A percentile compares a stretch with the other conserved stretches of the same genome.
Evolutionary conservation across 768 basidiomycete genomes (phyloP).

Genomic region (Boletus rubescentipes): DNA sequence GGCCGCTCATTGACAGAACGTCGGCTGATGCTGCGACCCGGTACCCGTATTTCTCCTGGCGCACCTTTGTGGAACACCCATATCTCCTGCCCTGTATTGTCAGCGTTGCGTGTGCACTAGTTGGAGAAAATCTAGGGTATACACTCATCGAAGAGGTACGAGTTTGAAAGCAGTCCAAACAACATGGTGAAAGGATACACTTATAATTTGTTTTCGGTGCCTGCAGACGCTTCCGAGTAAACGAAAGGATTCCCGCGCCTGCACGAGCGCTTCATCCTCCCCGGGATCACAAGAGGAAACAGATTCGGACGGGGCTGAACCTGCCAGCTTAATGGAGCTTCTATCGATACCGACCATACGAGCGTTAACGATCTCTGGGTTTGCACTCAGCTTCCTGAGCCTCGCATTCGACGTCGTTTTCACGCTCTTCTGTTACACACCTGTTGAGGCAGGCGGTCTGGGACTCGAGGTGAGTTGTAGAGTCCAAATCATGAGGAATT

Average conservation of each 20-base stretch:
- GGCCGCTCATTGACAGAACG: constrained; percentile 21
- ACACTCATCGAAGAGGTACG: constrained; percentile 23
- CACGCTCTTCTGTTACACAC: constrained; percentile 64
- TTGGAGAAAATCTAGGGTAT: constrained; percentile 15
- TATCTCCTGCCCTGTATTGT: constrained; percentile 19
- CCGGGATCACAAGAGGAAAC: background rate
- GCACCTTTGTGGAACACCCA: constrained; percentile 11
- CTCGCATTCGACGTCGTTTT: constrained; percentile 64
- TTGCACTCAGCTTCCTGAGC: constrained; percentile 49
- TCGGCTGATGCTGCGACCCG: constrained; percentile 16
- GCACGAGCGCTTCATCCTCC: background rate
- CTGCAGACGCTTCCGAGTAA: constrained; percentile 19
- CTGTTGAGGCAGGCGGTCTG: constrained; percentile 54
- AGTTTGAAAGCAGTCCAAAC: background rate
- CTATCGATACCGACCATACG: constrained; percentile 52
- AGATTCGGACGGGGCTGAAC: constrained; percentile 1
- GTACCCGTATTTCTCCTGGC: constrained; percentile 13
- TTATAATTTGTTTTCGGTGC: background rate
- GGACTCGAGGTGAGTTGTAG: constrained; percentile 44
- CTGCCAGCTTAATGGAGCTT: constrained; percentile 34
- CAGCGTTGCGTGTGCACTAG: constrained; percentile 8
- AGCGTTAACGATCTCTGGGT: constrained; percentile 50
- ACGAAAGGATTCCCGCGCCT: background rate
- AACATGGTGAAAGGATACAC: too few species aligned
- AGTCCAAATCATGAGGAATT: constrained; percentile 12